Evolutionary conservation across 140 eudicot genomes (phyloP).

Genomic region (Senecio squalidus): DNA sequence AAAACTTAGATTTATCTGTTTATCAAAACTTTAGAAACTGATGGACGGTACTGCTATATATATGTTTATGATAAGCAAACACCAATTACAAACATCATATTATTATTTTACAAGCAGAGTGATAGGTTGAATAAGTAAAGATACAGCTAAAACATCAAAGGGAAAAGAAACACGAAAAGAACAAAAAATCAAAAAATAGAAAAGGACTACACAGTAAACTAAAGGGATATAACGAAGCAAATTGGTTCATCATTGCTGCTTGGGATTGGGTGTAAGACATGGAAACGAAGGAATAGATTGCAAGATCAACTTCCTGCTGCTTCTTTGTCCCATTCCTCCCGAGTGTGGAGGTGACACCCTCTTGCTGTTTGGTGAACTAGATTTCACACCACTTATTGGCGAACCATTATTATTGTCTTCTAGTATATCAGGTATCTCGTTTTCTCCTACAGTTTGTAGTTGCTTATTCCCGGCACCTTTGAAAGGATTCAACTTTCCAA

Average conservation of each 20-base stretch:
- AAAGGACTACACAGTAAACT: slow-evolving; percentile 35
- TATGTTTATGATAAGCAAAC: slow-evolving; percentile 17
- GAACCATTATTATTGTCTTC: slow-evolving; percentile 48
- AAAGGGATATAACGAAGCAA: slow-evolving; percentile 18
- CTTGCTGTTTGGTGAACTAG: slow-evolving; percentile 76
- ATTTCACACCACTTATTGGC: slow-evolving; percentile 59
- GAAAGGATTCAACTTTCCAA: slow-evolving; percentile 39
- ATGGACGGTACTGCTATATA: too few relatives aligned
- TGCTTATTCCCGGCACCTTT: slow-evolving; percentile 41
- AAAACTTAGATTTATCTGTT: too few relatives aligned
- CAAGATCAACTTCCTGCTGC: slow-evolving; percentile 82
- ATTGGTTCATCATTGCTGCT: slow-evolving; percentile 39
- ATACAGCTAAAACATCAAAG: slow-evolving; percentile 28
- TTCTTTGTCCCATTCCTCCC: slow-evolving; percentile 43
- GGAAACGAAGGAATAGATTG: slow-evolving; percentile 96
- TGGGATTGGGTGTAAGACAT: slow-evolving; percentile 56
- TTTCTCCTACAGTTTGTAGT: slow-evolving; percentile 38
- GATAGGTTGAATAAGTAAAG: slow-evolving; percentile 14
- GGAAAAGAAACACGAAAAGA: too few relatives aligned
- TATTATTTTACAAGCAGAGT: slow-evolving; percentile 41
- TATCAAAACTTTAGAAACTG: too few relatives aligned
- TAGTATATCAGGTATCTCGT: slow-evolving; percentile 66
- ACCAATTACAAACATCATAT: slow-evolving; percentile 25
- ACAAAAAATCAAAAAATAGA: neutral
- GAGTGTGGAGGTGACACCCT: slow-evolving; percentile 85